Percentiles rank a stretch among this genome's conserved stretches.
These are phyloP conservation scores for Didymella glomerata DNA, from an alignment of 2,329 filamentous ascomycete species.

Conservation along the genomic window DNA sequence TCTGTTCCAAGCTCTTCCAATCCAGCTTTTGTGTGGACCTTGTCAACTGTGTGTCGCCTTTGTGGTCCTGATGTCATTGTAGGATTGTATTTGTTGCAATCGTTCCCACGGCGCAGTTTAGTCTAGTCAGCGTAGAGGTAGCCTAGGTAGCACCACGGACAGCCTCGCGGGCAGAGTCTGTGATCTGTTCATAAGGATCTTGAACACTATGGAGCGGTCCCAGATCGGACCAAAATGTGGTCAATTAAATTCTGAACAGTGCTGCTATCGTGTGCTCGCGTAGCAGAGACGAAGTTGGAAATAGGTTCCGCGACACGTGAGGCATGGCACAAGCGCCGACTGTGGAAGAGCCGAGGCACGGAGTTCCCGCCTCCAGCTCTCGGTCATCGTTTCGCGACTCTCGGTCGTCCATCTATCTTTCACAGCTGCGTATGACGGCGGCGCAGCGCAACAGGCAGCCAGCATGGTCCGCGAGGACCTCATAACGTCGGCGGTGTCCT, in stretches of 20 bases:
- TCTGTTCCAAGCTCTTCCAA: too few relatives aligned
- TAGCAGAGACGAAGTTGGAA: constrained; percentile 17
- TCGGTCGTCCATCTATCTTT: constrained; percentile 5
- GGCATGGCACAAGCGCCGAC: constrained; percentile 3
- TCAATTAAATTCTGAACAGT: neutral
- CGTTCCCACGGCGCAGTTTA: too few relatives aligned
- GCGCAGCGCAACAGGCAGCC: constrained; percentile 36
- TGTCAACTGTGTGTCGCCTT: neutral
- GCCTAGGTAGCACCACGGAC: too few relatives aligned
- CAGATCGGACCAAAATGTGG: too few relatives aligned
- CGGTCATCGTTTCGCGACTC: constrained; percentile 16
- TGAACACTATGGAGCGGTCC: too few relatives aligned
- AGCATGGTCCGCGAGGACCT: constrained; percentile 95
- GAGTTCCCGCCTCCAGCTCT: constrained; percentile 15
- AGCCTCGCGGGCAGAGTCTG: too few relatives aligned
- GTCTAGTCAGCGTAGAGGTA: too few relatives aligned
- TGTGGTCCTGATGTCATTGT: too few relatives aligned
- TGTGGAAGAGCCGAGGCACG: constrained; percentile 24
- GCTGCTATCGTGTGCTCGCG: constrained; percentile 11
- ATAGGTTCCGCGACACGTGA: constrained; percentile 22
- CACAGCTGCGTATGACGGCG: constrained; percentile 15
- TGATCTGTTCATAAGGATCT: too few relatives aligned
- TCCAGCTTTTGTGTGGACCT: too few relatives aligned
- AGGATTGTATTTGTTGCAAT: too few relatives aligned
- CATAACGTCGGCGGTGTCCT: constrained; percentile 76